These are phyloP conservation scores for Colletotrichum aenigma DNA, from an alignment of 2,329 filamentous ascomycete species.

Conservation along the genomic window DNA sequence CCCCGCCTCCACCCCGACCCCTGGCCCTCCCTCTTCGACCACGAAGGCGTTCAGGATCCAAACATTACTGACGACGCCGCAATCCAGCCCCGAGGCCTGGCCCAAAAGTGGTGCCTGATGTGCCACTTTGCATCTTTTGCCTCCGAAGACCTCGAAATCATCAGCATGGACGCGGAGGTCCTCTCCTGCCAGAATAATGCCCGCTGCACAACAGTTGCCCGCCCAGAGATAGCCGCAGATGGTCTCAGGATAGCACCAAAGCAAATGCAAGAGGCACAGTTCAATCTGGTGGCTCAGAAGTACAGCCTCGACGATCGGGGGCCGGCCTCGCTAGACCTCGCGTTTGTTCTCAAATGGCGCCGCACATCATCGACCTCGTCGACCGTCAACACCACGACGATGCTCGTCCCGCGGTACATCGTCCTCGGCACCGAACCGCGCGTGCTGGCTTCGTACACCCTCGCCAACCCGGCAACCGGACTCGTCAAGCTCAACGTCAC, in stretches of 20 bases:
- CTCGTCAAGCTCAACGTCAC: conserved; percentile 60
- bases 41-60: conserved; percentile 49
- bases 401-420: conserved; percentile 80
- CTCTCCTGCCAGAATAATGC: conserved; percentile 66
- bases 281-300: conserved; percentile 78
- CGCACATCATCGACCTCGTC: conserved; percentile 43
- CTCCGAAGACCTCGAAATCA: conserved; percentile 68
- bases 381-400: conserved; percentile 64
- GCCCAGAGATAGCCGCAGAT: conserved; percentile 39
- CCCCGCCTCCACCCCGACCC: conserved; percentile 77
- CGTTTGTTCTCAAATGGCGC: conserved; percentile 79
- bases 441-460: conserved; percentile 69
- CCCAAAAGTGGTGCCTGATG: conserved; percentile 81
- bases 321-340: conserved; percentile 75
- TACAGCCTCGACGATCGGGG: conserved; percentile 80
- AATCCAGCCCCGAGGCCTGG: conserved; percentile 60
- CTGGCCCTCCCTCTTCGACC: conserved; percentile 88
- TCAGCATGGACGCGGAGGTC: conserved; percentile 66
- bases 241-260: conserved; percentile 64
- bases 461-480: conserved; percentile 35
- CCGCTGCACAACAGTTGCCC: conserved; percentile 54
- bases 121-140: conserved; percentile 81
- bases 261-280: conserved; percentile 73
- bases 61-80: conserved; percentile 33
- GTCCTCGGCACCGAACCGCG: conserved; percentile 86